Evolutionary conservation across 192 early-diverging fungal genomes (phyloP).

Genomic region (Tieghemiomyces parasiticus): DNA sequence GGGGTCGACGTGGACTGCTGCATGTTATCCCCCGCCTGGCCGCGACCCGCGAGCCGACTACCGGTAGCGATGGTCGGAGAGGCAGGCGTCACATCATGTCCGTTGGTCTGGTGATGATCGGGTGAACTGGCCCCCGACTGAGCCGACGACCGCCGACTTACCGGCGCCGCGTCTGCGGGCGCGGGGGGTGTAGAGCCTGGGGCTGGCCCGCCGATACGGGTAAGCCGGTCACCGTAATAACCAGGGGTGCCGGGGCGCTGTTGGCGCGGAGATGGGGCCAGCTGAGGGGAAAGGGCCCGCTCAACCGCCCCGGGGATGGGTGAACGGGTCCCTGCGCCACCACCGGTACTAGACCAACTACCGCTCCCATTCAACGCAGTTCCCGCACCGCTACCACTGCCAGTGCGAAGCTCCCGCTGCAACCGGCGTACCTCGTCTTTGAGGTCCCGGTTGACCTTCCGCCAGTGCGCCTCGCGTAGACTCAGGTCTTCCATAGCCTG

Average conservation of each 20-base stretch:
- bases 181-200: too few species aligned
- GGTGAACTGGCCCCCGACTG: not conserved
- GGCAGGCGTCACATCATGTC: not conserved
- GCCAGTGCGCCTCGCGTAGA: constrained; percentile 29
- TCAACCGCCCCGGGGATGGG: not conserved
- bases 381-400: not conserved
- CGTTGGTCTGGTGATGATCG: not conserved
- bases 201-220: too few species aligned
- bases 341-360: not conserved
- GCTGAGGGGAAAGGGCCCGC: not conserved
- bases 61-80: too few species aligned
- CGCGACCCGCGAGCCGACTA: too few species aligned
- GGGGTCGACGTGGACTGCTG: not conserved
- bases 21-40: not conserved
- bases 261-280: not conserved
- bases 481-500: constrained; percentile 22
- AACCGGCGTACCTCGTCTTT: constrained; percentile 30
- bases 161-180: too few species aligned
- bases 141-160: not conserved
- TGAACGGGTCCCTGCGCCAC: too few species aligned
- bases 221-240: not conserved
- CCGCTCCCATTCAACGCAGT: too few species aligned
- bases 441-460: constrained; percentile 26
- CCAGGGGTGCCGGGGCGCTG: not conserved
- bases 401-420: constrained; percentile 17